phyloP scores from a whole-genome alignment of 495 filamentous ascomycete species.

The Cercophora scortea region DNA sequence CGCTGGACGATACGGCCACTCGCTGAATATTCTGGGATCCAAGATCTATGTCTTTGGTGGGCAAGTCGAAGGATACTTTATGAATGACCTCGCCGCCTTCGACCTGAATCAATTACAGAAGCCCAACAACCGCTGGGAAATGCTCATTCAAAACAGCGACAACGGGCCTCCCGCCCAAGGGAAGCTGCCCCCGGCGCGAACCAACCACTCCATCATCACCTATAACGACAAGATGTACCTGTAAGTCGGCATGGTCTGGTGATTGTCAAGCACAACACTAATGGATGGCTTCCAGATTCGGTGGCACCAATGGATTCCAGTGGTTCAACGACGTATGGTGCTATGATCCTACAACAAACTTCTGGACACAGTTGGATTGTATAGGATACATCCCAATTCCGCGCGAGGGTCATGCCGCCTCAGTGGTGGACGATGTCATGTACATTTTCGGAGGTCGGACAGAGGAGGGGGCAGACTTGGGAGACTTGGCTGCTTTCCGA shows the following conservation, averaged over 20 bases:
- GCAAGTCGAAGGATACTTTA: constrained; percentile 94
- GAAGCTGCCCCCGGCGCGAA: constrained; percentile 80
- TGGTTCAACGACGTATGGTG: constrained; percentile 99
- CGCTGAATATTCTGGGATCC: constrained; percentile 89
- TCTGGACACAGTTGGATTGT: constrained; percentile 84
- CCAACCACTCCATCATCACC: constrained; percentile 91
- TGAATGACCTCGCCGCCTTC: constrained; percentile 96
- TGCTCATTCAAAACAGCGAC: constrained; percentile 70
- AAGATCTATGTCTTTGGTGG: constrained; percentile 97
- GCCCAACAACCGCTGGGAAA: constrained; percentile 85
- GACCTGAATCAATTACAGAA: constrained; percentile 90
- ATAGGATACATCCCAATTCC: constrained; percentile 93
- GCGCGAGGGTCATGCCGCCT: constrained; percentile 89
- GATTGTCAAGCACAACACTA: background rate
- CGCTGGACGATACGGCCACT: constrained; percentile 90
- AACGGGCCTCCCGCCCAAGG: constrained; percentile 56
- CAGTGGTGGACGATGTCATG: constrained; percentile 94
- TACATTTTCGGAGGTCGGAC: constrained; percentile 98
- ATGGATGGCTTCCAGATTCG: too few relatives aligned
- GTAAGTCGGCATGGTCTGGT: constrained; percentile 44
- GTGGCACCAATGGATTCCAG: constrained; percentile 84
- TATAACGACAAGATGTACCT: constrained; percentile 89
- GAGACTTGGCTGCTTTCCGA: constrained; percentile 90
- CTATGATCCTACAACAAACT: constrained; percentile 75
- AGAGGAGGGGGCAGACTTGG: constrained; percentile 82